These are phyloP conservation scores for Daldinia loculata DNA, from an alignment of 495 filamentous ascomycete genomes.

Conservation along the genomic window DNA sequence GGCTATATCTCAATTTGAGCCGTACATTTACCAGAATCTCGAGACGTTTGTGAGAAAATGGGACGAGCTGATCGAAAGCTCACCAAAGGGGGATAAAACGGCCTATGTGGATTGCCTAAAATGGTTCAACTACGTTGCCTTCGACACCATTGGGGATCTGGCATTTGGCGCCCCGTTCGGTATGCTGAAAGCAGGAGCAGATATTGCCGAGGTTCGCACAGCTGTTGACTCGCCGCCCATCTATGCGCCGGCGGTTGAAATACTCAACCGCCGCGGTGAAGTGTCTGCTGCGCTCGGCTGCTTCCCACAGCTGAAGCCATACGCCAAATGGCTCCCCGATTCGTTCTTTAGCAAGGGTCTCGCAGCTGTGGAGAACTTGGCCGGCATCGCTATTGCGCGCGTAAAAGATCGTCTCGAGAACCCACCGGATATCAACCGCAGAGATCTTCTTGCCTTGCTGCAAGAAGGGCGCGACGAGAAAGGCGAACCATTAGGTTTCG, in stretches of 20 bases:
- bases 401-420: slow-evolving; percentile 76
- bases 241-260: slow-evolving; percentile 73
- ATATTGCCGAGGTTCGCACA: slow-evolving; percentile 64
- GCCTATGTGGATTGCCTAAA: slow-evolving; percentile 78
- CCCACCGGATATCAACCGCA: slow-evolving; percentile 67
- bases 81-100: slow-evolving; percentile 38
- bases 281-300: slow-evolving; percentile 71
- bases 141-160: slow-evolving; percentile 89
- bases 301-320: slow-evolving; percentile 68
- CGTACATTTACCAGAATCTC: slow-evolving; percentile 85
- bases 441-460: slow-evolving; percentile 81
- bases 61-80: slow-evolving; percentile 61
- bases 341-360: slow-evolving; percentile 73
- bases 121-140: slow-evolving; percentile 96
- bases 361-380: slow-evolving; percentile 69
- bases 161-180: slow-evolving; percentile 67
- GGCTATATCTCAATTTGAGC: slow-evolving; percentile 84
- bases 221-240: slow-evolving; percentile 61
- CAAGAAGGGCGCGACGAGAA: slow-evolving; percentile 88
- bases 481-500: slow-evolving; percentile 74
- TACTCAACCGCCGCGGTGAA: slow-evolving; percentile 74
- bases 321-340: slow-evolving; percentile 71
- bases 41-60: slow-evolving; percentile 77
- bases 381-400: slow-evolving; percentile 80
- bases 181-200: slow-evolving; percentile 68